Conservation (phyloP, 306 rosid genomes). For the Benincasa hispida region DNA sequence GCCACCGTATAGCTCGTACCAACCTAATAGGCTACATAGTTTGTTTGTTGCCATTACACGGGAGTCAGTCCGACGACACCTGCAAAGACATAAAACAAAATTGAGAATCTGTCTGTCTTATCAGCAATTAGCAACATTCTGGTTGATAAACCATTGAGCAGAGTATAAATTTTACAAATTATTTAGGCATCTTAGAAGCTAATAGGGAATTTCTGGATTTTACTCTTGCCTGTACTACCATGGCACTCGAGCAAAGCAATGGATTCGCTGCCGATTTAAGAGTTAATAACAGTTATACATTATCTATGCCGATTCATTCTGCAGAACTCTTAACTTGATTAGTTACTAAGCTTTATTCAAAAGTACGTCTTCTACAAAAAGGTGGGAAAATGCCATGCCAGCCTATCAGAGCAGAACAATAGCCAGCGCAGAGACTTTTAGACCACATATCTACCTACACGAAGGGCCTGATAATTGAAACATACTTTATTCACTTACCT, state of each 20-base stretch:
- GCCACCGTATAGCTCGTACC: neutral
- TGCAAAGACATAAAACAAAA: constrained; percentile 14
- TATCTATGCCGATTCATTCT: neutral
- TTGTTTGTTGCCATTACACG: constrained; percentile 13
- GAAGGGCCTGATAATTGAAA: neutral
- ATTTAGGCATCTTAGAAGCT: neutral
- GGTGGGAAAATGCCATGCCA: neutral
- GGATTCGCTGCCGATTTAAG: neutral
- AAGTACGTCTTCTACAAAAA: neutral
- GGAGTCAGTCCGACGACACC: constrained; percentile 81
- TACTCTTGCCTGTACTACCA: neutral
- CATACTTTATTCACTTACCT: neutral
- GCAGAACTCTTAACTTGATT: neutral
- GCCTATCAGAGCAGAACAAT: neutral
- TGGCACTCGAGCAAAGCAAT: constrained; percentile 1
- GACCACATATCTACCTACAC: neutral
- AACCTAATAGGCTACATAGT: neutral
- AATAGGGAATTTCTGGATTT: neutral
- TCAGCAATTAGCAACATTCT: neutral
- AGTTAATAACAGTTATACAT: neutral
- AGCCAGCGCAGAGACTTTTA: neutral
- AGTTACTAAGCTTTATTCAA: neutral
- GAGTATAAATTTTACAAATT: neutral
- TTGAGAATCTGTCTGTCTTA: neutral
- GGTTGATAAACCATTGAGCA: neutral